phyloP scores from a whole-genome alignment of 306 rosid species.

The Delonix regia region DNA sequence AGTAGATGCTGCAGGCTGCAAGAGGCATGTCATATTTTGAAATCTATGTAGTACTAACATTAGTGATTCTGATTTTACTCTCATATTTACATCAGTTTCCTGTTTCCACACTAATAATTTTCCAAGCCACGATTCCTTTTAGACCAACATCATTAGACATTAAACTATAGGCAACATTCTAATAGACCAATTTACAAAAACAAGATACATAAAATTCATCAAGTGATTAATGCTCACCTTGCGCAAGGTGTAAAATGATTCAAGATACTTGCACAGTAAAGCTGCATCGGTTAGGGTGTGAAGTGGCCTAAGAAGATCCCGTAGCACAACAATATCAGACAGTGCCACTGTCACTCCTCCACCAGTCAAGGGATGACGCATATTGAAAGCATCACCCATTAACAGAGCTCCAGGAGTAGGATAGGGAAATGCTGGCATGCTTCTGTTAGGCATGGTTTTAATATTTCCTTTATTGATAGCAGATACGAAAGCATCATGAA shows the following conservation, averaged over 20 bases:
- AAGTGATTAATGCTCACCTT: constrained; percentile 41
- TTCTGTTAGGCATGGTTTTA: constrained; percentile 58
- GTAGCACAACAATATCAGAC: constrained; percentile 60
- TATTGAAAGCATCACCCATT: constrained; percentile 73
- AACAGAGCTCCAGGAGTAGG: constrained; percentile 66
- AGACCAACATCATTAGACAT: neutral
- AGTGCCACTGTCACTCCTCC: constrained; percentile 80
- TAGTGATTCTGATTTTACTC: neutral
- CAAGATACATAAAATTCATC: neutral
- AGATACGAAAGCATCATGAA: constrained; percentile 55
- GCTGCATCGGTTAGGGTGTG: constrained; percentile 44
- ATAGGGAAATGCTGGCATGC: constrained; percentile 57
- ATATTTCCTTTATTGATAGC: constrained; percentile 56
- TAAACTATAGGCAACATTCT: neutral
- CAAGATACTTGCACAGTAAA: constrained; percentile 53
- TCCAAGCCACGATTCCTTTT: neutral
- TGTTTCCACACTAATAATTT: neutral
- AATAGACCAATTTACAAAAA: neutral
- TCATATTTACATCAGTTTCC: neutral
- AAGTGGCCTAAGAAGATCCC: constrained; percentile 55
- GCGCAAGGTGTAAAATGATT: constrained; percentile 60
- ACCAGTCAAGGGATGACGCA: constrained; percentile 70
- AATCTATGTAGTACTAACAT: neutral
- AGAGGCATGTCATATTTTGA: constrained; percentile 15
- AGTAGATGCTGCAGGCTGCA: constrained; percentile 66